phyloP scores from a whole-genome alignment of 345 rosid genomes.

The Cochlearia excelsa region DNA sequence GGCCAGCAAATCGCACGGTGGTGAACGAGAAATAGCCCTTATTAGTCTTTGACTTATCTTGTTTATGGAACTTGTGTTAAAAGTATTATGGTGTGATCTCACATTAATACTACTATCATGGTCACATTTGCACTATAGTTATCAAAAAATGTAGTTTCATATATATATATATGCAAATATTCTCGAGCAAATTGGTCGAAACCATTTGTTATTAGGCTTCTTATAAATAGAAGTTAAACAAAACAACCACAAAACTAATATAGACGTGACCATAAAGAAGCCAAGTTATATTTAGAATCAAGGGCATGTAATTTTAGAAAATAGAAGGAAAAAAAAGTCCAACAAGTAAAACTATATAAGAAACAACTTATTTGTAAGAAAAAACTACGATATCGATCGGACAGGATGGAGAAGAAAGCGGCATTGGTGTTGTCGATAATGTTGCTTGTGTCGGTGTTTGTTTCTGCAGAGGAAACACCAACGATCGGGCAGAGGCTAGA shows the following conservation, averaged over 20 bases:
- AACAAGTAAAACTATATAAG: no score
- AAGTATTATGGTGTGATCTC: slow-evolving; percentile 8
- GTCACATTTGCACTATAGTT: slow-evolving; percentile 11
- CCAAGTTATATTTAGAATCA: slow-evolving; percentile 25
- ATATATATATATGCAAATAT: no score
- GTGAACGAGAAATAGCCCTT: slow-evolving; percentile 9
- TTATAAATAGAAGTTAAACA: no score
- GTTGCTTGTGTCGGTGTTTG: slow-evolving; percentile 22
- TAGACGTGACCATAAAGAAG: slow-evolving; percentile 20
- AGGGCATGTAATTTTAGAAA: not conserved
- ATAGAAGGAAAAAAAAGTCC: not conserved
- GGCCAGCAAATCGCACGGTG: slow-evolving; percentile 12
- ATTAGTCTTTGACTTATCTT: slow-evolving; percentile 18
- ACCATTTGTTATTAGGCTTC: no score
- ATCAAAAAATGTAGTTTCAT: not conserved
- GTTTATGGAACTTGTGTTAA: not conserved
- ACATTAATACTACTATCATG: not conserved
- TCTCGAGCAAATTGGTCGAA: no score
- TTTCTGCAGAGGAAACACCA: slow-evolving; percentile 31
- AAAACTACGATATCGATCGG: slow-evolving; percentile 1
- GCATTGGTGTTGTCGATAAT: slow-evolving; percentile 34
- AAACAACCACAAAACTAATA: not conserved
- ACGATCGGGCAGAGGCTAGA: slow-evolving; percentile 33
- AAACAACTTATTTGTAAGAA: not conserved
- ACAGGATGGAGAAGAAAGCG: slow-evolving; percentile 30